phyloP scores from a whole-genome alignment of 768 basidiomycete species.

The Lentinula edodes region DNA sequence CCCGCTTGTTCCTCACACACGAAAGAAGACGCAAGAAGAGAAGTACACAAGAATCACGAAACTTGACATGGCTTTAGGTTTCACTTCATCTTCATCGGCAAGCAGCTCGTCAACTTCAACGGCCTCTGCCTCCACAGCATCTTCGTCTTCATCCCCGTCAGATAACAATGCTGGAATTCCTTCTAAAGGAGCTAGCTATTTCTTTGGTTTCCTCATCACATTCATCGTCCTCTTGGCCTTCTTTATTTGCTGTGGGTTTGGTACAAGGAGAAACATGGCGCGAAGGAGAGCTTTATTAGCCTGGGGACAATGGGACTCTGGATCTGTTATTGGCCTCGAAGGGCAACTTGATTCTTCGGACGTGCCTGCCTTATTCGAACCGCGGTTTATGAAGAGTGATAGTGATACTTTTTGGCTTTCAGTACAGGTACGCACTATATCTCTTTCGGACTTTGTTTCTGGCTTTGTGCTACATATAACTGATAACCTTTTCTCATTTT shows the following conservation, averaged over 20 bases:
- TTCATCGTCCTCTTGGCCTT: slow-evolving; percentile 43
- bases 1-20: neutral
- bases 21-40: neutral
- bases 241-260: slow-evolving; percentile 46
- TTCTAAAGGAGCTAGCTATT: slow-evolving; percentile 36
- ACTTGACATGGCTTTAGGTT: neutral
- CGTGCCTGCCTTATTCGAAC: slow-evolving; percentile 9
- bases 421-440: slow-evolving; percentile 13
- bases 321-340: neutral
- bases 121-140: neutral
- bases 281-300: slow-evolving; percentile 17
- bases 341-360: neutral
- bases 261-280: slow-evolving; percentile 35
- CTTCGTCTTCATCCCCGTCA: neutral
- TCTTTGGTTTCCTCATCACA: slow-evolving; percentile 48
- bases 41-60: neutral
- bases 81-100: neutral
- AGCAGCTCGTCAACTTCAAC: neutral
- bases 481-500: neutral
- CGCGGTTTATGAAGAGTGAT: slow-evolving; percentile 8
- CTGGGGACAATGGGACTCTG: neutral
- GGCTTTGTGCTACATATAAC: neutral
- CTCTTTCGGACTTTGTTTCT: neutral
- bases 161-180: neutral
- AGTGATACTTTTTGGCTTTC: slow-evolving; percentile 7